phyloP scores from a whole-genome alignment of 352 stramenopile species.

The Phytophthora pisi region DNA sequence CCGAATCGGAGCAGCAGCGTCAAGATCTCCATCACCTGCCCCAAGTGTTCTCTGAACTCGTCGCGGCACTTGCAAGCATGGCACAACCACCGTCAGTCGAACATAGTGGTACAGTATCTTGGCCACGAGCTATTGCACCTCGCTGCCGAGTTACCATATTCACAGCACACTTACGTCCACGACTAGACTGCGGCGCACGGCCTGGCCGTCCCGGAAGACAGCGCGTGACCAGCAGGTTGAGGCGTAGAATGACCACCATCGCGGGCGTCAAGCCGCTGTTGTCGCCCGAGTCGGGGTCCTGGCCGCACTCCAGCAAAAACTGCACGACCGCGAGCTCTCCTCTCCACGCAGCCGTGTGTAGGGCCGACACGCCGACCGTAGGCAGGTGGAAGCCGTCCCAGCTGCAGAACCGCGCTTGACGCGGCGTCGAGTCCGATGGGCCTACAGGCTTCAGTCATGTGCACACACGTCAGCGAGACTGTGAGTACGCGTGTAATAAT shows the following conservation, averaged over 20 bases:
- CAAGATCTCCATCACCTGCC: slow-evolving; percentile 5
- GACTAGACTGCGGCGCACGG: slow-evolving; percentile 22
- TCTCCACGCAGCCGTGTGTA: slow-evolving; percentile 28
- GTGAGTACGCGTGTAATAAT: not conserved
- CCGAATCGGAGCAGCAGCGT: slow-evolving; percentile 6
- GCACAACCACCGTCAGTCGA: not conserved
- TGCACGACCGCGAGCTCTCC: slow-evolving; percentile 11
- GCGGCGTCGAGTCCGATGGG: slow-evolving; percentile 1
- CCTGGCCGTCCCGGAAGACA: slow-evolving; percentile 22
- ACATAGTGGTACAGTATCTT: slow-evolving; percentile 1
- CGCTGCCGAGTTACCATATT: not conserved
- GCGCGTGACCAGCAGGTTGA: slow-evolving; percentile 25
- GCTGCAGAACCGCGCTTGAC: slow-evolving; percentile 11
- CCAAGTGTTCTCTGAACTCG: slow-evolving; percentile 6
- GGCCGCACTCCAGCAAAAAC: slow-evolving; percentile 25
- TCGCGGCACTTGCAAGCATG: slow-evolving; percentile 21
- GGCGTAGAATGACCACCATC: slow-evolving; percentile 29
- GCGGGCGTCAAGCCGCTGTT: slow-evolving; percentile 22
- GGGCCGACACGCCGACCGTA: slow-evolving; percentile 18
- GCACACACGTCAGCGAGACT: not conserved
- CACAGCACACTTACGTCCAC: slow-evolving; percentile 20
- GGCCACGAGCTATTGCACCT: not conserved
- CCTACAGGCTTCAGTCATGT: not conserved
- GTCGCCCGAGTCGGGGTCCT: slow-evolving; percentile 20
- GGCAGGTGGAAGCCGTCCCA: slow-evolving; percentile 24